Conservation (phyloP, 2,329 filamentous ascomycete genomes). For the Tolypocladium inflatum region DNA sequence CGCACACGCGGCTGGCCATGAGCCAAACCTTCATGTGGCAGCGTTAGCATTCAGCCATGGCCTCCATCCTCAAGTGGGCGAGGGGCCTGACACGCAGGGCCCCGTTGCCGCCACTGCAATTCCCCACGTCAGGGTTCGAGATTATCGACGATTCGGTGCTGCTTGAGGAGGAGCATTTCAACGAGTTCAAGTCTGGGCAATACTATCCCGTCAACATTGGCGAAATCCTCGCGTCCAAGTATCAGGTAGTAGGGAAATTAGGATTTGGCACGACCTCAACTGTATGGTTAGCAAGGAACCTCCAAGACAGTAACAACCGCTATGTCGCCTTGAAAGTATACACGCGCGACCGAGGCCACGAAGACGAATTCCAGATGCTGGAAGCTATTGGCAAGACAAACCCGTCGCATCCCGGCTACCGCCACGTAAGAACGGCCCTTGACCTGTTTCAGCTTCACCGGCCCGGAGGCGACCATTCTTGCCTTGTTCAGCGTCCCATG, state of each 20-base stretch:
- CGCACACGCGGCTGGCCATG: too few species aligned
- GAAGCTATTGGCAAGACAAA: constrained; percentile 7
- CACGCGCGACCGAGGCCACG: constrained; percentile 1
- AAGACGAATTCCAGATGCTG: constrained; percentile 12
- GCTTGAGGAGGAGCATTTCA: constrained; percentile 11
- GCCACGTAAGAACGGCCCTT: constrained; percentile 17
- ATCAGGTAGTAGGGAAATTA: constrained; percentile 11
- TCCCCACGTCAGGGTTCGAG: constrained; percentile 6
- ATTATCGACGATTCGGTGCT: neutral
- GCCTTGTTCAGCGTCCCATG: constrained; percentile 24
- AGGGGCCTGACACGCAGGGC: neutral
- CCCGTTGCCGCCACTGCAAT: neutral
- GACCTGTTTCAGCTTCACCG: constrained; percentile 13
- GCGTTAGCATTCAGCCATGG: too few species aligned
- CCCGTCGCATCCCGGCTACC: constrained; percentile 17
- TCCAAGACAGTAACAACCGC: neutral
- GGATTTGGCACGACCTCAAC: constrained; percentile 13
- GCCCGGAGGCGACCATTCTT: constrained; percentile 6
- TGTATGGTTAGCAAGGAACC: constrained; percentile 13
- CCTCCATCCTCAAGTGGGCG: neutral
- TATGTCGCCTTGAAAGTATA: constrained; percentile 10
- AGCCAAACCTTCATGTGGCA: too few species aligned
- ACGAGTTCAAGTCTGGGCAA: constrained; percentile 7
- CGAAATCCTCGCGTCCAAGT: constrained; percentile 8
- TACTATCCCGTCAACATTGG: constrained; percentile 13